phyloP scores from a whole-genome alignment of 306 rosid species.

The Oxytropis ochrocephala region DNA sequence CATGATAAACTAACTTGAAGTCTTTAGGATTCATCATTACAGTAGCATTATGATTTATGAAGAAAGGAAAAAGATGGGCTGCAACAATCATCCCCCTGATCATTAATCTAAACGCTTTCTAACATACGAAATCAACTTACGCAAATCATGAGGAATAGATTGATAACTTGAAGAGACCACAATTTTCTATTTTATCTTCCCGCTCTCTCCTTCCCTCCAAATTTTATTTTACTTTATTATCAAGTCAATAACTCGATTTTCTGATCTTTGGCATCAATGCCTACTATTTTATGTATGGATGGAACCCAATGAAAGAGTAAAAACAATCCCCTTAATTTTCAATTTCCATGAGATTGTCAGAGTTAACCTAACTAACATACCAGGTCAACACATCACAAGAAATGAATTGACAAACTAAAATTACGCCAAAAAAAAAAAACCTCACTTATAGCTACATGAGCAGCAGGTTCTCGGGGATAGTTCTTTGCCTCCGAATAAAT shows the following conservation, averaged over 20 bases:
- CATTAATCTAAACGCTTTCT: neutral
- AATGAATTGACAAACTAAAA: slow-evolving; percentile 20
- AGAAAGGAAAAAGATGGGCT: neutral
- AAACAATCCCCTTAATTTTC: neutral
- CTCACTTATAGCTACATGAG: slow-evolving; percentile 98
- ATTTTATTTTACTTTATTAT: neutral
- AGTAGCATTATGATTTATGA: neutral
- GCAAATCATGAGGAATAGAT: neutral
- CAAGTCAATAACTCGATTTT: slow-evolving; percentile 3
- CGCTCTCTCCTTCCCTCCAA: neutral
- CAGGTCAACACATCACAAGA: neutral
- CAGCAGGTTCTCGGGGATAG: slow-evolving; percentile 99
- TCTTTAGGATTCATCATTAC: neutral
- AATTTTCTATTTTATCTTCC: neutral
- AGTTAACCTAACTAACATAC: neutral
- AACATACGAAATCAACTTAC: slow-evolving; percentile 4
- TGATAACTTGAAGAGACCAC: neutral
- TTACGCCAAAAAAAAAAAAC: slow-evolving; percentile 17
- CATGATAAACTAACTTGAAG: neutral
- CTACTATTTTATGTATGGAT: neutral
- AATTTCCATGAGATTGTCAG: slow-evolving; percentile 5
- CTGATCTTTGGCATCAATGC: neutral
- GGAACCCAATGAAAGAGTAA: slow-evolving; percentile 1
- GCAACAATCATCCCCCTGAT: neutral
- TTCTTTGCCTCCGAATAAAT: slow-evolving; percentile 91